Evolutionary conservation across 768 basidiomycete genomes (phyloP).

Genomic region (Trametes cingulata): DNA sequence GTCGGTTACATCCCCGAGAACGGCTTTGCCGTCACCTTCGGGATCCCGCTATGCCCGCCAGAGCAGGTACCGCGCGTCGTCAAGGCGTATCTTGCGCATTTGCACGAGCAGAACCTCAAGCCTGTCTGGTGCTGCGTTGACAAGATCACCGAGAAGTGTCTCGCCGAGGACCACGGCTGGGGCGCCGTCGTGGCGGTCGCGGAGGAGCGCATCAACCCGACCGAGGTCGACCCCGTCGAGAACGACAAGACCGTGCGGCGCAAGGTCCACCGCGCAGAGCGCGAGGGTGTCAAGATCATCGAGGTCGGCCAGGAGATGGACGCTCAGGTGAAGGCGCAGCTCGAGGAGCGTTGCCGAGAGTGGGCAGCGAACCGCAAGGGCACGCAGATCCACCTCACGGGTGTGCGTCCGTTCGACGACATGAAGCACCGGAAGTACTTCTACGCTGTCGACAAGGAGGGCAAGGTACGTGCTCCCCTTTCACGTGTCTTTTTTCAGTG

Average conservation of each 20-base stretch:
- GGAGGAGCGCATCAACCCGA: constrained; percentile 53
- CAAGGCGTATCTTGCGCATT: constrained; percentile 45
- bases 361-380: constrained; percentile 59
- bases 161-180: constrained; percentile 56
- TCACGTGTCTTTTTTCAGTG: not conserved
- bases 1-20: constrained; percentile 60
- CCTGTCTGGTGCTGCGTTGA: constrained; percentile 65
- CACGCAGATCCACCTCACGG: constrained; percentile 54
- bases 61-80: constrained; percentile 44
- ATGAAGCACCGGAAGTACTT: constrained; percentile 43
- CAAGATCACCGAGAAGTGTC: constrained; percentile 48
- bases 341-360: constrained; percentile 53
- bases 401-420: constrained; percentile 42
- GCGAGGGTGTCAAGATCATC: constrained; percentile 50
- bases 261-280: constrained; percentile 60
- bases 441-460: constrained; percentile 40
- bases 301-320: constrained; percentile 46
- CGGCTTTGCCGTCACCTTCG: constrained; percentile 61
- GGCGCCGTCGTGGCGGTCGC: constrained; percentile 61
- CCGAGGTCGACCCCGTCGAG: constrained; percentile 48
- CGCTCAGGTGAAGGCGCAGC: constrained; percentile 44
- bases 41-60: constrained; percentile 53
- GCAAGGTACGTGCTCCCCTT: constrained; percentile 31
- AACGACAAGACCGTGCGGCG: constrained; percentile 61
- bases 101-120: constrained; percentile 45